Evolutionary conservation across 2,329 filamentous ascomycete species (phyloP), one percentile per base, ranked within the genome.

Genomic region (Nemania diffusa): DNA sequence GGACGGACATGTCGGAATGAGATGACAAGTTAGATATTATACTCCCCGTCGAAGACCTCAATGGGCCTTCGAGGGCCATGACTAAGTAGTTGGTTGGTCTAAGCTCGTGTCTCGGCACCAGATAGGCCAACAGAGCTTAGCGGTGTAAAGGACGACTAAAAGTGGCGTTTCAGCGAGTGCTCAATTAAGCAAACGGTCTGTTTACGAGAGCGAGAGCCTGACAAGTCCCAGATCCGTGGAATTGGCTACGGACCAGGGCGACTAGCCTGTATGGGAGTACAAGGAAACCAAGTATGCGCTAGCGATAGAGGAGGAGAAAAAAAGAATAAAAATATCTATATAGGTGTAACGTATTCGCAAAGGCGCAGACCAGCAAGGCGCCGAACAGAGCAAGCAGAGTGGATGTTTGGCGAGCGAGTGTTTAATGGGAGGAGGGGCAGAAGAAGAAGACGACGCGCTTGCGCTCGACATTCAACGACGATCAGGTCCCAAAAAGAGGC

Each of bases 1-100:
- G 83, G 63, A 85, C 73, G 57, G 87, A 84, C 81, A 89, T 86
- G 56, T 89, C 83, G 69, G 83, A 81, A 71, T 83, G 83, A 55
- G 83, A 80, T 64, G 85, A 85, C 72, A 87, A 87, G 67, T 81
- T 77, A 61, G 85, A 84, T 78, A 85, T 82, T 72, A 87, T 79
- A 79, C 81, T 87, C 76, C 85, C 87, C 66, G 86, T 86, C 68
- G 89, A 91, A 69, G 88, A 86, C 75, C 88, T 83, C 73, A 91
- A 78, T 67, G 88, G 88, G 75, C 84, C 88, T 80, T 88, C 85
- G 77, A 90, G 82, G 78, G 87, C 87, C 87, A 89, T 89, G 79
- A 72, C 75, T 72, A 70, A n/a, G n/a, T n/a, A n/a, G n/a, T n/a
- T n/a, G n/a, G 53, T 64, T 71, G 40, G 55, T 53, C 48, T 51